Base-by-base conservation (phyloP, 257 asterid species). In the Solanum phureja region DNA sequence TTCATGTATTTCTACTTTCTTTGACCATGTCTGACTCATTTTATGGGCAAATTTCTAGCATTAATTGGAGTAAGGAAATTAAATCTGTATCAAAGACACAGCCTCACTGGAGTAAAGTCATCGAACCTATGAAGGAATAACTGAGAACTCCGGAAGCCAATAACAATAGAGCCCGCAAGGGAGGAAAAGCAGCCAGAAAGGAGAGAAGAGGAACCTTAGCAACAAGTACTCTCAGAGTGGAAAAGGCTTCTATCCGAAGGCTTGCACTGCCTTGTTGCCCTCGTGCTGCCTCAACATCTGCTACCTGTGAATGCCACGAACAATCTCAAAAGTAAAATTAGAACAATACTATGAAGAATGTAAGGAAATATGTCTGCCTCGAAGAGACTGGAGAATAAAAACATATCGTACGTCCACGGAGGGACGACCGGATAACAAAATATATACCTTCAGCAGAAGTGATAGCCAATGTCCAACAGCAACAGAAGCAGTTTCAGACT, bases 381-480 rank as follows among this genome's bases (percentile, higher is more conserved):
- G 44, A 82, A 27, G 69, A 37, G 73, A 19, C 66, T 71, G 31
- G 21, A 87, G 84, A 83, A 86, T 74, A 56, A 89, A 14, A 27
- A 49, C 72, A 85, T 91, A 85, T 92, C 11, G 5, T 42, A 23
- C 24, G 11, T 74, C 83, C 52, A 21, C 9, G 12, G 18, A 37
- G 83, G 83, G 31, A 21, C 31, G 5, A 74, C 44, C 83, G 31
- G 35, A 88, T 83, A 85, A 86, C 83, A 90, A 18, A 19, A 46
- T 72, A 73, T 91, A 87, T 92, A 95, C 99, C 98, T 96, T 96
- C 89, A 97, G 98, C 89, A 96, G 91, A 90, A 97, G 98, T 87
- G 98, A 96, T 6, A 97, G 92, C 99, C 99, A 97, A 89, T 97
- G 98, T 58, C 99, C 99, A 91, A 97, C 90, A 21, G 98, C 98